Conservation (phyloP, 2,329 filamentous ascomycete species). For the Pseudomassariella vexata region DNA sequence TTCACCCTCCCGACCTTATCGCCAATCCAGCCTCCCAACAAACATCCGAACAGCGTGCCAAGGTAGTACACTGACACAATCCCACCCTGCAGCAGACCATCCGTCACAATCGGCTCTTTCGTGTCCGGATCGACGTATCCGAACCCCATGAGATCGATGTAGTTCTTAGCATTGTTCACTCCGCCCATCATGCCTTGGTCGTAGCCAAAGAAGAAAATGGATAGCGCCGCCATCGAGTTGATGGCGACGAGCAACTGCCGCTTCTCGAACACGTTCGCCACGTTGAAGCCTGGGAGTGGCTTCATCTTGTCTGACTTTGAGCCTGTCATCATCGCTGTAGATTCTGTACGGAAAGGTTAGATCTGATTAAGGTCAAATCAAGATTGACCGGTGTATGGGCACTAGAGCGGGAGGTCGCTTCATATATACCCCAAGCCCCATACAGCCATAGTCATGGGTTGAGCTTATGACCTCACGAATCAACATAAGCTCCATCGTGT, state of each 20-base stretch:
- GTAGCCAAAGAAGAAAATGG: slow-evolving; percentile 64
- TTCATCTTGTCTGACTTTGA: too few species aligned
- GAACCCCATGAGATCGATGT: slow-evolving; percentile 59
- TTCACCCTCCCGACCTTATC: slow-evolving; percentile 58
- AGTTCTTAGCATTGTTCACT: slow-evolving; percentile 60
- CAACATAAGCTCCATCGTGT: too few species aligned
- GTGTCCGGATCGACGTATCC: slow-evolving; percentile 50
- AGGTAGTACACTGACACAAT: slow-evolving; percentile 54
- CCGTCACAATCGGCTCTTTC: slow-evolving; percentile 44
- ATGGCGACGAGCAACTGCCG: slow-evolving; percentile 31
- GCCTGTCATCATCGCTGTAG: too few species aligned
- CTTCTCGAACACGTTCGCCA: slow-evolving; percentile 26
- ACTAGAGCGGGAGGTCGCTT: too few species aligned
- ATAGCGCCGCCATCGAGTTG: slow-evolving; percentile 57
- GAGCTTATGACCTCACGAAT: too few species aligned
- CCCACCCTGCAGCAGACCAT: slow-evolving; percentile 56
- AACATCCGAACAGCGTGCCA: slow-evolving; percentile 56
- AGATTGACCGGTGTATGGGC: too few species aligned
- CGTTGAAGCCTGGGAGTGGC: slow-evolving; percentile 24
- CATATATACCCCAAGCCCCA: too few species aligned
- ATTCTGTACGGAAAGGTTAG: background rate
- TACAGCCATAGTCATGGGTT: too few species aligned
- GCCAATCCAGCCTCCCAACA: slow-evolving; percentile 58
- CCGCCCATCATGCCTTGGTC: slow-evolving; percentile 54
- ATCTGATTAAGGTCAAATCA: too few species aligned